Conservation (phyloP, 306 rosid species). For the Sophora flavescens region DNA sequence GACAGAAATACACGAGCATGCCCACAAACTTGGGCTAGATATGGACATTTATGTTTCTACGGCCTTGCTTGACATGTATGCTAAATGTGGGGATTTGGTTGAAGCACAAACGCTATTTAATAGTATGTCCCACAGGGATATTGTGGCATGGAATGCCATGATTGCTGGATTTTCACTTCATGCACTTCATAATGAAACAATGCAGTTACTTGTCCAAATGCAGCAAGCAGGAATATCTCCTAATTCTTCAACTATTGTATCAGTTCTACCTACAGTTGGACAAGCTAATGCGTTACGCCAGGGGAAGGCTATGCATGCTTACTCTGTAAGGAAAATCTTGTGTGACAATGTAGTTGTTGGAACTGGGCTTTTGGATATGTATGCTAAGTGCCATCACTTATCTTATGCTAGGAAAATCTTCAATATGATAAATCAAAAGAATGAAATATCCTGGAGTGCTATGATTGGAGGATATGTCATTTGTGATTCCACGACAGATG, state of each 20-base stretch:
- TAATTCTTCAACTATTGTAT: constrained; percentile 62
- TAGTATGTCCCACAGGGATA: constrained; percentile 47
- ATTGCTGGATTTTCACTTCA: constrained; percentile 54
- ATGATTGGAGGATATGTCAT: constrained; percentile 64
- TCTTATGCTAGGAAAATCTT: constrained; percentile 51
- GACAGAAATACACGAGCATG: constrained; percentile 51
- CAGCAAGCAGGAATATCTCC: constrained; percentile 49
- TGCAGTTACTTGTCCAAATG: constrained; percentile 49
- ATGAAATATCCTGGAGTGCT: constrained; percentile 63
- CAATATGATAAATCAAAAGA: constrained; percentile 44
- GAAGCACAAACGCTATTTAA: constrained; percentile 50
- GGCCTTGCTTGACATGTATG: constrained; percentile 58
- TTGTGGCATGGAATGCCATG: constrained; percentile 62
- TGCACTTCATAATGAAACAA: constrained; percentile 39
- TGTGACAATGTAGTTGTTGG: constrained; percentile 48
- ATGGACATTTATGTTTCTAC: constrained; percentile 57
- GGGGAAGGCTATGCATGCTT: constrained; percentile 56
- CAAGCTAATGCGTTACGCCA: constrained; percentile 51
- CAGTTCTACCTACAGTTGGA: constrained; percentile 51
- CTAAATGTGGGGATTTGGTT: constrained; percentile 55
- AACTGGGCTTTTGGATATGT: constrained; percentile 64
- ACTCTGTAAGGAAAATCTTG: constrained; percentile 50
- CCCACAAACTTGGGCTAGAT: constrained; percentile 43
- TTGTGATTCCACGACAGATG: constrained; percentile 55
- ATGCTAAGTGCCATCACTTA: constrained; percentile 56